These are phyloP conservation scores for Cardamine chenopodiifolia DNA, from an alignment of 345 rosid species.

Conservation along the genomic window DNA sequence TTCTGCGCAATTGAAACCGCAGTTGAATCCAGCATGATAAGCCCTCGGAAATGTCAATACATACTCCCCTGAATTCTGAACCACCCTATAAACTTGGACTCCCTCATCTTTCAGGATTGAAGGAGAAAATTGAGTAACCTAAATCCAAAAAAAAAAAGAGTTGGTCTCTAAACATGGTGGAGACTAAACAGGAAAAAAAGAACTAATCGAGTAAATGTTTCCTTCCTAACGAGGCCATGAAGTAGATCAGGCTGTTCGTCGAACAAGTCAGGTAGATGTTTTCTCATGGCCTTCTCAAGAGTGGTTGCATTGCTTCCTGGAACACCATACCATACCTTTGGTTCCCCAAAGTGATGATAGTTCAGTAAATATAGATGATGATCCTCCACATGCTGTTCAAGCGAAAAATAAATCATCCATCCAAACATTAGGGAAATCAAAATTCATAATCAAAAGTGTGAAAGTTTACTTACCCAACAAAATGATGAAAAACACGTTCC, in stretches of 20 bases:
- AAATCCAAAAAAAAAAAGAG: slow-evolving; percentile 28
- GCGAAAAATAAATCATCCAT: not conserved
- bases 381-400: slow-evolving; percentile 89
- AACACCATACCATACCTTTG: slow-evolving; percentile 93
- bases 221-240: slow-evolving; percentile 68
- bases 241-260: slow-evolving; percentile 87
- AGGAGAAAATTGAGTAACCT: slow-evolving; percentile 97
- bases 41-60: slow-evolving; percentile 96
- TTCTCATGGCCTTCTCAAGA: slow-evolving; percentile 76
- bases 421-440: not conserved
- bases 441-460: not conserved
- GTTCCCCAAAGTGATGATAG: slow-evolving; percentile 84
- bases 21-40: slow-evolving; percentile 96
- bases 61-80: slow-evolving; percentile 85
- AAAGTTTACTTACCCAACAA: slow-evolving; percentile 78
- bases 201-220: not conserved
- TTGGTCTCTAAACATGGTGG: not conserved
- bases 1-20: slow-evolving; percentile 99
- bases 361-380: slow-evolving; percentile 91
- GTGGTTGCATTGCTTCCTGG: slow-evolving; percentile 81
- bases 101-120: slow-evolving; percentile 81
- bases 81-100: slow-evolving; percentile 73
- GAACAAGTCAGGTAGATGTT: slow-evolving; percentile 82
- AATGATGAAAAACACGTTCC: slow-evolving; percentile 99
- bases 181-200: not conserved